These are phyloP conservation scores for Stenogyne calaminthoides DNA, from an alignment of 305 asterid genomes.

Conservation along the genomic window DNA sequence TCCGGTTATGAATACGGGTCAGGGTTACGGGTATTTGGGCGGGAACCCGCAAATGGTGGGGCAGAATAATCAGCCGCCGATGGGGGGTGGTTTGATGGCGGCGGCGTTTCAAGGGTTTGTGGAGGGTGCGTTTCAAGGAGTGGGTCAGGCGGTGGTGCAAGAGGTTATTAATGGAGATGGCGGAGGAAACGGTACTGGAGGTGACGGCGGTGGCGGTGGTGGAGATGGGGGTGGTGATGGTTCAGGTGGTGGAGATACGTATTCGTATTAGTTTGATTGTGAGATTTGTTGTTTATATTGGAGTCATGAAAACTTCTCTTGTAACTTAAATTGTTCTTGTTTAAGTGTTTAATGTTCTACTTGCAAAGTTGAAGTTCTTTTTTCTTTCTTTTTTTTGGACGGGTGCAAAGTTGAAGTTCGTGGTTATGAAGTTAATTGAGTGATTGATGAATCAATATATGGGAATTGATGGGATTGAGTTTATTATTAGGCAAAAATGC, in stretches of 20 bases:
- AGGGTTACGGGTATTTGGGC: background rate
- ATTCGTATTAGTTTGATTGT: constrained; percentile 7
- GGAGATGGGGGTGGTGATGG: background rate
- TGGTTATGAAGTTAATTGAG: too few species aligned
- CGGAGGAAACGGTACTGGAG: too few species aligned
- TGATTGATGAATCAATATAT: too few species aligned
- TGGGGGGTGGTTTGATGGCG: constrained; percentile 33
- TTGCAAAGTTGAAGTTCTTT: too few species aligned
- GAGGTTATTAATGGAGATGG: too few species aligned
- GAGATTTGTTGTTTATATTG: background rate
- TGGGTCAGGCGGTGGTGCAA: constrained; percentile 45
- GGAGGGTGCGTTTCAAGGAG: constrained; percentile 50
- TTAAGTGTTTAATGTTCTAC: background rate
- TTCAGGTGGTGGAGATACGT: background rate
- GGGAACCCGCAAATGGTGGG: constrained; percentile 8
- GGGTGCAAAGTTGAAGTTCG: too few species aligned
- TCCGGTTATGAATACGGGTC: constrained; percentile 8
- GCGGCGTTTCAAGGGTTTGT: constrained; percentile 43
- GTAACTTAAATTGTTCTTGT: background rate
- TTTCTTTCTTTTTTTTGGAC: too few species aligned
- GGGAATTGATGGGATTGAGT: too few species aligned
- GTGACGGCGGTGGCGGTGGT: constrained; percentile 16
- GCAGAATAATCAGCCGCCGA: constrained; percentile 19
- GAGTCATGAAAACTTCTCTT: background rate
- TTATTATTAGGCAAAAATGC: too few species aligned